A percentile compares a stretch with the other conserved stretches of the same genome.
These are phyloP conservation scores for Mortierella claussenii DNA, from an alignment of 192 early-diverging fungal species.

Conservation along the genomic window DNA sequence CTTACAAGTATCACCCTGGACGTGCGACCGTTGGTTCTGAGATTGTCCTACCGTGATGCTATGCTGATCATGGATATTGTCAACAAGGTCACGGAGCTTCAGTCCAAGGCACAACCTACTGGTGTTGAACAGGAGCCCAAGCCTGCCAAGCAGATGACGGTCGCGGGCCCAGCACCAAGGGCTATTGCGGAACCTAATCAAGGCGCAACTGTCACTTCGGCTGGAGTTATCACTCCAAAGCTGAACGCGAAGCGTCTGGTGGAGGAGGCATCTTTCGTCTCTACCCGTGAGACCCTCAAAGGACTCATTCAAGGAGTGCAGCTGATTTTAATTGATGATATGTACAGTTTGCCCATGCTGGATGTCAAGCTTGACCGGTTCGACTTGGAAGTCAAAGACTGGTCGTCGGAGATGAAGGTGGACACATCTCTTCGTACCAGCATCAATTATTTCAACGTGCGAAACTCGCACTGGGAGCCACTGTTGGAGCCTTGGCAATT, in stretches of 20 bases:
- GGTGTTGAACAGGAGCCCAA: slow-evolving; percentile 2
- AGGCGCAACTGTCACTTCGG: slow-evolving; percentile 4
- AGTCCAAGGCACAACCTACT: slow-evolving; percentile 49
- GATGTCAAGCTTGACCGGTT: slow-evolving; percentile 87
- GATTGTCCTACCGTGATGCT: slow-evolving; percentile 90
- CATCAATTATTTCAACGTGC: slow-evolving; percentile 95
- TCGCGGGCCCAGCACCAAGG: slow-evolving; percentile 2
- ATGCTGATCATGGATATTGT: slow-evolving; percentile 86
- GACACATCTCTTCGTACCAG: slow-evolving; percentile 76
- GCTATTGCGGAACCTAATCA: slow-evolving; percentile 25
- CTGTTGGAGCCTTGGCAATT: slow-evolving; percentile 92
- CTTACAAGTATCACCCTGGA: slow-evolving; percentile 77
- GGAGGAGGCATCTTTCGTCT: slow-evolving; percentile 51
- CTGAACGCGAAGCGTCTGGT: slow-evolving; percentile 34
- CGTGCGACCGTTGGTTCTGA: slow-evolving; percentile 78
- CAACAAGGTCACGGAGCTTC: slow-evolving; percentile 74
- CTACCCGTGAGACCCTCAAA: slow-evolving; percentile 66
- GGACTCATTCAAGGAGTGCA: slow-evolving; percentile 75
- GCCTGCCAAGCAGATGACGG: slow-evolving; percentile 8
- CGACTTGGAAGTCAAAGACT: slow-evolving; percentile 82
- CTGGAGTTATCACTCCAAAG: neutral
- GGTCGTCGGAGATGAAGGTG: slow-evolving; percentile 76
- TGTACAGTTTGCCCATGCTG: slow-evolving; percentile 92
- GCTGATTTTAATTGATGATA: slow-evolving; percentile 92
- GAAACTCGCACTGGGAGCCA: slow-evolving; percentile 99